Conservation (phyloP, 257 asterid genomes). For the Solanum chilense region DNA sequence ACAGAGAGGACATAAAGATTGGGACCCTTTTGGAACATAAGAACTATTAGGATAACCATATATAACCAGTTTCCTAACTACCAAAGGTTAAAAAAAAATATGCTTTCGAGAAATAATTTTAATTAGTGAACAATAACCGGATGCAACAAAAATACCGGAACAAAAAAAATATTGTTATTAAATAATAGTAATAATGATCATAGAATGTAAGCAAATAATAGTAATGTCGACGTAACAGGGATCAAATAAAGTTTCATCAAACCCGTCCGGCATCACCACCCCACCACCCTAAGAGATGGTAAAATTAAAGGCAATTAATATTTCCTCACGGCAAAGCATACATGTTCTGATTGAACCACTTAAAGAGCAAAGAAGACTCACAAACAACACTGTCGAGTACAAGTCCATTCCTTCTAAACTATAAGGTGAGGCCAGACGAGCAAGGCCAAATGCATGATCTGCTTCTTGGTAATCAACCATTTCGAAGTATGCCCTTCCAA, state of each 20-base stretch:
- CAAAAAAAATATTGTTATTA: not conserved
- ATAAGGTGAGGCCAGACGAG: conserved; percentile 74
- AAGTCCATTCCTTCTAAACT: conserved; percentile 93
- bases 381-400: conserved; percentile 87
- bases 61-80: not conserved
- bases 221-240: not conserved
- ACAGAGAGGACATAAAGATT: not conserved
- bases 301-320: not conserved
- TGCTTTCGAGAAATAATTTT: not conserved
- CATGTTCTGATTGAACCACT: not conserved
- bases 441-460: conserved; percentile 78
- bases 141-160: not conserved
- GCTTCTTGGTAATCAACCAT: conserved; percentile 95
- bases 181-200: not conserved
- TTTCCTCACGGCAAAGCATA: not conserved
- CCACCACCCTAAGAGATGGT: not conserved
- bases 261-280: not conserved
- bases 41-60: not conserved
- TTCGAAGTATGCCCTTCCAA: conserved; percentile 85
- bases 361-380: conserved; percentile 30
- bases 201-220: not conserved
- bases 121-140: not conserved
- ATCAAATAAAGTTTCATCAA: not conserved
- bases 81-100: not conserved
- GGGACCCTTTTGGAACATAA: not conserved